Percentiles rank a stretch among this genome's conserved stretches.
These are phyloP conservation scores for Vaccinium myrtillus DNA, from an alignment of 148 eudicot species.

Conservation along the genomic window DNA sequence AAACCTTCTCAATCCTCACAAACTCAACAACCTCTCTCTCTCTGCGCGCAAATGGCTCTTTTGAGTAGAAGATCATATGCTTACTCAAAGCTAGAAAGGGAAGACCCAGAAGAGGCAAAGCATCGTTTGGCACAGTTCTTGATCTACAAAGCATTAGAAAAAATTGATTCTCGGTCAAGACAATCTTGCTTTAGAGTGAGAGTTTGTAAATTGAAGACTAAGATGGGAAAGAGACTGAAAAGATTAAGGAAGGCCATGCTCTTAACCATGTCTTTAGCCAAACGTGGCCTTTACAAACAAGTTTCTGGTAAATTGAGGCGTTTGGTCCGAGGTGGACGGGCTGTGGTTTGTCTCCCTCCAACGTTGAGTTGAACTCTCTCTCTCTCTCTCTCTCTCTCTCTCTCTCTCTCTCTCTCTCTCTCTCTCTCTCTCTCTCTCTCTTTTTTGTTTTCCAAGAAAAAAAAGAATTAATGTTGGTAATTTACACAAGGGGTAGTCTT, in stretches of 20 bases:
- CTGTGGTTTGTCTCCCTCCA: constrained; percentile 38
- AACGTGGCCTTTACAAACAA: constrained; percentile 35
- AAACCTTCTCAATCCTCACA: neutral
- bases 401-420: neutral
- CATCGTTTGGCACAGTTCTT: constrained; percentile 63
- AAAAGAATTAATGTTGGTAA: neutral
- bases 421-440: neutral
- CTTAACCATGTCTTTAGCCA: constrained; percentile 31
- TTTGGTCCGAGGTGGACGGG: constrained; percentile 34
- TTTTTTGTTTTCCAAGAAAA: neutral
- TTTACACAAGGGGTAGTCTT: neutral
- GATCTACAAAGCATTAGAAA: constrained; percentile 66
- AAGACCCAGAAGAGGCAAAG: constrained; percentile 52
- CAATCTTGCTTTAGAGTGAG: constrained; percentile 52
- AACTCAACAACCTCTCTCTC: neutral
- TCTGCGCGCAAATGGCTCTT: constrained; percentile 19
- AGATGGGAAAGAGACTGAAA: constrained; percentile 64
- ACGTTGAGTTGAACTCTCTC: constrained; percentile 23
- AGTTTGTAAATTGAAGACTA: constrained; percentile 58
- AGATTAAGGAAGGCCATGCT: constrained; percentile 47
- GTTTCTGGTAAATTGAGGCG: constrained; percentile 41
- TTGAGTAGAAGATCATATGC: constrained; percentile 31
- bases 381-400: neutral
- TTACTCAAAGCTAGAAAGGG: constrained; percentile 54
- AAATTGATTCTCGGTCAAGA: constrained; percentile 38